Evolutionary conservation across 768 basidiomycete genomes (phyloP).

Genomic region (Candolleomyces aberdarensis): DNA sequence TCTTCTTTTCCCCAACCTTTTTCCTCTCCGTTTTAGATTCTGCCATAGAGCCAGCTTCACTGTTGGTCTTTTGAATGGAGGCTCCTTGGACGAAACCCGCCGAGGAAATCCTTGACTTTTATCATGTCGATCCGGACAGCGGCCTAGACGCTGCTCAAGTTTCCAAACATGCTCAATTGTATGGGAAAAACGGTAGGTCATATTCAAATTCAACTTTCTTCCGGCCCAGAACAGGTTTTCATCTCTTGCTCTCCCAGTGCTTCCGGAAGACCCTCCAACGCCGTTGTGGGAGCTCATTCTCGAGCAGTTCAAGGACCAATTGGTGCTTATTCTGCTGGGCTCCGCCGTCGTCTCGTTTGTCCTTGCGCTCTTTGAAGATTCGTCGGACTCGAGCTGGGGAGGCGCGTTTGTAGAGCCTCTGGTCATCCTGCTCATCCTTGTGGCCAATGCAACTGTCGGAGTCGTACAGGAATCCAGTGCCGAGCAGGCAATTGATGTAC

Average conservation of each 20-base stretch:
- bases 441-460: slow-evolving; percentile 97
- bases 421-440: slow-evolving; percentile 92
- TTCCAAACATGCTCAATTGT: slow-evolving; percentile 68
- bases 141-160: slow-evolving; percentile 72
- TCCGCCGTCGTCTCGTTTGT: slow-evolving; percentile 94
- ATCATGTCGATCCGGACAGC: slow-evolving; percentile 53
- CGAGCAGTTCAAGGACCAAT: slow-evolving; percentile 99
- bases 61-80: slow-evolving; percentile 47
- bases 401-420: slow-evolving; percentile 94
- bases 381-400: slow-evolving; percentile 52
- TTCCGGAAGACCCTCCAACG: slow-evolving; percentile 90
- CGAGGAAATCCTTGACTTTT: slow-evolving; percentile 69
- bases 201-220: background rate
- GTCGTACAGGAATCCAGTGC: slow-evolving; percentile 97
- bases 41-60: slow-evolving; percentile 10
- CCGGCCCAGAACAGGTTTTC: background rate
- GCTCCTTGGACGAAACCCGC: slow-evolving; percentile 77
- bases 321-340: slow-evolving; percentile 93
- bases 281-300: slow-evolving; percentile 92
- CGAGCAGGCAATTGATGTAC: slow-evolving; percentile 94
- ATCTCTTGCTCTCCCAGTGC: slow-evolving; percentile 46
- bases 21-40: slow-evolving; percentile 7
- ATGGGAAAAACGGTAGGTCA: slow-evolving; percentile 79
- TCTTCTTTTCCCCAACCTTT: slow-evolving; percentile 13
- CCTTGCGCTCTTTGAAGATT: slow-evolving; percentile 83